Base-by-base conservation (phyloP, 1,284 basidiomycete species). In the Microbotryum intermedium region DNA sequence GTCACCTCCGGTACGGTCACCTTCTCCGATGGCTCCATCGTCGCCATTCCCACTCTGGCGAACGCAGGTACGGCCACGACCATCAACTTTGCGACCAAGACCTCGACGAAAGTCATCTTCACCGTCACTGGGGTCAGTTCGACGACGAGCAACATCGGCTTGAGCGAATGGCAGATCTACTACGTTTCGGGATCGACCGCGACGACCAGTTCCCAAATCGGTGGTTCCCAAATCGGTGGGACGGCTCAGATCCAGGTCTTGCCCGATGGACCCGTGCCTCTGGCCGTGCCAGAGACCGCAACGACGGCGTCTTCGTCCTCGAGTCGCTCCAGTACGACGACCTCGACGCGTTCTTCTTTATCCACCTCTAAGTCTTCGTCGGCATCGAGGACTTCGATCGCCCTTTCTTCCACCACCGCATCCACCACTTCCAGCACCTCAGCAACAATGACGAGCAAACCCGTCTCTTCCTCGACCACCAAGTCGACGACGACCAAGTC, bases 31-130 rank as follows among this genome's bases (percentile, higher is more conserved):
- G 63, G 58, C 10, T 50, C 54, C 20, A 48, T 30, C 30, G 48
- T 65, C 44, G 4, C 45, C 6, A 50, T 65, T 30, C 57, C 55
- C 4, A 50, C 45, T 7, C 58, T 65, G 20, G 26, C 26, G 18
- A 65, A 65, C 57, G 57, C 57, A 26, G 63, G 52, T 0, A 20
- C 55, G 23, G 49, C 52, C 11, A 57, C 55, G 11, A 52, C 49
- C 45, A 42, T 65, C 55, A 62, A 62, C 49, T 50, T 61, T 6
- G 29, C 60, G n/a, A 29, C 60, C 4, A n/a, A 53, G 20, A 30
- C 59, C 10, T 58, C 60, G 16, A 57, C 57, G 2, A 43, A 46
- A 4, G 44, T 65, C 25, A 26, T 50, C 23, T 43, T 65, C 11
- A 57, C 50, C 13, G 30, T 65, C 34, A 56, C 51, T 4, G 47